Evolutionary conservation across 768 basidiomycete species (phyloP).

Genomic region (Strobilomyces dryophilus): DNA sequence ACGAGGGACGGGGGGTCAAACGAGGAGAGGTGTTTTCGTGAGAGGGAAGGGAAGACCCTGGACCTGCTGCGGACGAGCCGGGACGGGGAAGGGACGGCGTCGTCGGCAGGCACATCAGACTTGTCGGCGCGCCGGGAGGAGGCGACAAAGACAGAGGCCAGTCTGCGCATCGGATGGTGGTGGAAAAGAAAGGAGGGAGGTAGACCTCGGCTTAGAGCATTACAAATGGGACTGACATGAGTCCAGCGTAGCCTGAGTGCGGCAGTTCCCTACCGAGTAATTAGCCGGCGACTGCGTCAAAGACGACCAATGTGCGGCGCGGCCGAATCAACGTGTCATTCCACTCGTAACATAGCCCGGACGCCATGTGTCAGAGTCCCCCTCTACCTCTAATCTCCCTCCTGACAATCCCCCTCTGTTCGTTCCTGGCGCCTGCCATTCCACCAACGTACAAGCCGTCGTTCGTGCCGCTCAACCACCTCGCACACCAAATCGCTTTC

Average conservation of each 20-base stretch:
- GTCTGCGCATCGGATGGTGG: conserved; percentile 53
- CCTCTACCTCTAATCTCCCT: conserved; percentile 13
- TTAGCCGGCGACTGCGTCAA: conserved; percentile 13
- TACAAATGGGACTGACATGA: conserved; percentile 33
- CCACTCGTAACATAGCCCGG: not conserved
- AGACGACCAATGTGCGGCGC: conserved; percentile 2
- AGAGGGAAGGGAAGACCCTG: conserved; percentile 24
- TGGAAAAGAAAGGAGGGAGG: conserved; percentile 18
- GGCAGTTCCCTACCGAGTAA: conserved; percentile 17
- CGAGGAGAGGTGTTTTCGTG: conserved; percentile 22
- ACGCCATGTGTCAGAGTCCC: not conserved
- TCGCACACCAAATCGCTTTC: conserved; percentile 44
- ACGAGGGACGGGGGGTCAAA: conserved; percentile 19
- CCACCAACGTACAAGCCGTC: conserved; percentile 54
- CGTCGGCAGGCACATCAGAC: conserved; percentile 18
- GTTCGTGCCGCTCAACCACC: conserved; percentile 65
- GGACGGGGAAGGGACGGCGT: not conserved
- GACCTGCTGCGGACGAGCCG: conserved; percentile 22
- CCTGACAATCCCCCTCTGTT: not conserved
- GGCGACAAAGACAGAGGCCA: conserved; percentile 56
- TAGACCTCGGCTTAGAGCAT: conserved; percentile 26
- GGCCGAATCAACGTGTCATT: conserved; percentile 10
- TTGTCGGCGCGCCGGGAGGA: conserved; percentile 34
- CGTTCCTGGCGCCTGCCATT: conserved; percentile 22
- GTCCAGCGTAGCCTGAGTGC: conserved; percentile 2